Evolutionary conservation across 208 protist species (phyloP).

Genomic region (Strigomonas oncopelti): DNA sequence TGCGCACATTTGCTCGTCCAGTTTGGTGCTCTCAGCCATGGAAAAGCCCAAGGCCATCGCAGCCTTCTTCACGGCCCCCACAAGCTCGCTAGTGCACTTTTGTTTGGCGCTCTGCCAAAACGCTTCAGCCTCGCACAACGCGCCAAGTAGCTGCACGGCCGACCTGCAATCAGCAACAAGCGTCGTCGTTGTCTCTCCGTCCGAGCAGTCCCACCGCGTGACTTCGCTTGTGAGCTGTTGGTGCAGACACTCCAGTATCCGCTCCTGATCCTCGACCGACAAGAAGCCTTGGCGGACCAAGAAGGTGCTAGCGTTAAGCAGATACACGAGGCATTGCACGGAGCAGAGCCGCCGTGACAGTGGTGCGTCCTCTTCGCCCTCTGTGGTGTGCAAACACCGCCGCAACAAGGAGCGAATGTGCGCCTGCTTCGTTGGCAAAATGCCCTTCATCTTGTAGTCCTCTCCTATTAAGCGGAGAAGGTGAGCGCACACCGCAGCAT

Average conservation of each 20-base stretch:
- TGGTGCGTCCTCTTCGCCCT: not conserved
- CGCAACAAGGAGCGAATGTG: not conserved
- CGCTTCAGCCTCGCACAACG: not conserved
- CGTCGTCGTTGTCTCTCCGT: not conserved
- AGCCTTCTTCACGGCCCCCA: not conserved
- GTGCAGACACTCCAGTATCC: not conserved
- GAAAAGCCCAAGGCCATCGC: not conserved
- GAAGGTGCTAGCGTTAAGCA: not conserved
- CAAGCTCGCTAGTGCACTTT: not conserved
- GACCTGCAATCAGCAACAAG: not conserved
- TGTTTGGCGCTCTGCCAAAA: not conserved
- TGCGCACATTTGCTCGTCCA: not conserved
- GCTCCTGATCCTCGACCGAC: not conserved
- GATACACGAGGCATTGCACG: not conserved
- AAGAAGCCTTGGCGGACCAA: not conserved
- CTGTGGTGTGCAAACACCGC: not conserved
- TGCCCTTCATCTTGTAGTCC: not conserved
- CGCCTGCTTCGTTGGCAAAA: not conserved
- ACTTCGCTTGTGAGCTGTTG: not conserved
- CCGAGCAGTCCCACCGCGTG: not conserved
- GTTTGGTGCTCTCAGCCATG: not conserved
- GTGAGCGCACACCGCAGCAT: not conserved
- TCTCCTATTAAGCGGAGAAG: not conserved
- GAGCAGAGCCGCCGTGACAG: not conserved
- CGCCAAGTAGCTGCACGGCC: not conserved